These are phyloP conservation scores for Lactarius trivialis DNA, from an alignment of 768 basidiomycete species.

Conservation along the genomic window DNA sequence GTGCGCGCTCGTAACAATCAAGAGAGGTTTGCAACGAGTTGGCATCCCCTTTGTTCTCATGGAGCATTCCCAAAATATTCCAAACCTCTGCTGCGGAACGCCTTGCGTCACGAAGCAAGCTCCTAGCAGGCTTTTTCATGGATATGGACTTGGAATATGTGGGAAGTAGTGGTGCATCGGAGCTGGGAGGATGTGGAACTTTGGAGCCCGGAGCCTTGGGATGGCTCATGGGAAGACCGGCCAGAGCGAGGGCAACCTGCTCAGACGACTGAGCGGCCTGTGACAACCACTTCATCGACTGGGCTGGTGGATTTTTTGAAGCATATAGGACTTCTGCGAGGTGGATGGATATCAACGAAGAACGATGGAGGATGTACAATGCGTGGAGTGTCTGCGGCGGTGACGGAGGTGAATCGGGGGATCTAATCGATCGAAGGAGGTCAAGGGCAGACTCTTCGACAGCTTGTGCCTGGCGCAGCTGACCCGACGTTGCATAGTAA, in stretches of 20 bases:
- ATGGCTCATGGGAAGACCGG: constrained; percentile 35
- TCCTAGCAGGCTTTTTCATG: constrained; percentile 49
- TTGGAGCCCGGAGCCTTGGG: constrained; percentile 32
- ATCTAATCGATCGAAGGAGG: constrained; percentile 48
- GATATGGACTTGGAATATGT: constrained; percentile 41
- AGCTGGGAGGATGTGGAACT: constrained; percentile 34
- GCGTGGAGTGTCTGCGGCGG: constrained; percentile 57
- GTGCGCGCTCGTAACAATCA: constrained; percentile 60
- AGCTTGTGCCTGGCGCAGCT: constrained; percentile 46
- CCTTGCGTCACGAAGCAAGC: constrained; percentile 61
- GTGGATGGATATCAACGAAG: constrained; percentile 66
- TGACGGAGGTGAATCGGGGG: constrained; percentile 41
- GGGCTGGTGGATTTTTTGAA: constrained; percentile 33
- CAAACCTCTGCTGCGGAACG: constrained; percentile 69
- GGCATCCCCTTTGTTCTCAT: constrained; percentile 36
- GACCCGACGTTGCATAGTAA: constrained; percentile 54
- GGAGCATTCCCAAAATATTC: constrained; percentile 63
- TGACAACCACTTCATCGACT: constrained; percentile 50
- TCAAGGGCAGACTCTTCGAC: constrained; percentile 51
- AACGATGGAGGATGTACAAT: constrained; percentile 63
- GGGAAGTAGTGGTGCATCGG: constrained; percentile 37
- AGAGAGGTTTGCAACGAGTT: constrained; percentile 39
- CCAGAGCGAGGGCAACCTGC: constrained; percentile 50
- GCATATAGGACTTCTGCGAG: constrained; percentile 67
- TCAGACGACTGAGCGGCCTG: constrained; percentile 65